phyloP scores from a whole-genome alignment of 306 rosid species.

The Cyclanthera cordifolia region DNA sequence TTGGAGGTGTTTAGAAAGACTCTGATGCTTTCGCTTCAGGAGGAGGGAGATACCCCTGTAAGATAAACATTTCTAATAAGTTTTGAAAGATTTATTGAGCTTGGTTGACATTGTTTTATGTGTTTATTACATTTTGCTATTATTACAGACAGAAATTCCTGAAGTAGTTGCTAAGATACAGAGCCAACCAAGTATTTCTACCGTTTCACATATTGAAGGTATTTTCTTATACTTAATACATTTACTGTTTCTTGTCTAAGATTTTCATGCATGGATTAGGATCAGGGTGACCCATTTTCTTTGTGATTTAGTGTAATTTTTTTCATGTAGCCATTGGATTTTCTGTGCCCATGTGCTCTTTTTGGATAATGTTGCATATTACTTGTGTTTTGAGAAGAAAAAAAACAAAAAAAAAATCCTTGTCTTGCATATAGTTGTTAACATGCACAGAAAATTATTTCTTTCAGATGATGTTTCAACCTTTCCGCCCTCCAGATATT shows the following conservation, averaged over 20 bases:
- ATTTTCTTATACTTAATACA: neutral
- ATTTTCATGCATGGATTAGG: neutral
- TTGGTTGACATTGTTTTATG: conserved; percentile 1
- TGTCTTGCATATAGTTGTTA: neutral
- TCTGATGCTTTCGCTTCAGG: conserved; percentile 76
- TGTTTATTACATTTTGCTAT: conserved; percentile 2
- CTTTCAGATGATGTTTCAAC: conserved; percentile 50
- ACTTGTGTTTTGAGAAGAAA: neutral
- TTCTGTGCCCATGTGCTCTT: neutral
- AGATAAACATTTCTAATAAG: conserved; percentile 11
- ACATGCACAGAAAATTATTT: neutral
- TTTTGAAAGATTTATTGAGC: neutral
- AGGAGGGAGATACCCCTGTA: conserved; percentile 50
- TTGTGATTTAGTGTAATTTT: conserved; percentile 1
- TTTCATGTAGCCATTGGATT: neutral
- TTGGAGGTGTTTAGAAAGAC: conserved; percentile 81
- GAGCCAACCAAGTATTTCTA: conserved; percentile 32
- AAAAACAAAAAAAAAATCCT: neutral
- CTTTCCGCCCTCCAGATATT: conserved; percentile 35
- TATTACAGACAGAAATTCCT: conserved; percentile 35
- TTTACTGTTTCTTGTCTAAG: neutral
- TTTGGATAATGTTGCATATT: neutral
- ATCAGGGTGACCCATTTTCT: neutral
- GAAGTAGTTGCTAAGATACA: conserved; percentile 33
- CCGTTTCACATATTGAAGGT: conserved; percentile 49